Base-by-base conservation (phyloP, 2,329 filamentous ascomycete genomes). In the Botrytis pseudocinerea region DNA sequence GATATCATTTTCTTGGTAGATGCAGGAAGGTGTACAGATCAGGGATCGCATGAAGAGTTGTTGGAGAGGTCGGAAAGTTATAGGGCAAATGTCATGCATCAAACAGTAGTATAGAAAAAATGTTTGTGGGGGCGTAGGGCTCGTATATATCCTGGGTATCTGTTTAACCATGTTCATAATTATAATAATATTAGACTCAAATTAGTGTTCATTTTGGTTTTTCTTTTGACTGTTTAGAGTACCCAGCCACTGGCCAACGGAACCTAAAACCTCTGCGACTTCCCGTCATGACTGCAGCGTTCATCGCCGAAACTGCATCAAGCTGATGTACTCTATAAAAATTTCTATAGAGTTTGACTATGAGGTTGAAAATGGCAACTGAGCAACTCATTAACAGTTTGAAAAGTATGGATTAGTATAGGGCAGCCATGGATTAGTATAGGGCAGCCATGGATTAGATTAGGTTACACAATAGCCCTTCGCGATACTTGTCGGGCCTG, bases 1-100 rank as follows among this genome's bases (percentile, higher is more conserved):
- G 86, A 89, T 79, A 81, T 85, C n/a, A 90, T 90, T 74, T 86
- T 88, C 74, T 83, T 90, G 62, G 83, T 89, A 61, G 86, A 89
- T 75, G 85, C 83, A 14, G 87, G 88, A 1, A 82, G 80, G 70
- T 82, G 87, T 62, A 84, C 88, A 20, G 87, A 88, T 74, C 81
- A 81, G 71, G 87, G 87, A 3, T 83, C 83, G 38, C 88, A 89
- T 77, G 83, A 86, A 73, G 87, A 89, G 77, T 79, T 89, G 70
- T 82, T 89, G 74, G 84, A 85, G 74, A 81, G 85, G 46, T 84
- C 82, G 73, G 84, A 86, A 77, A 85, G 82, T 70, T 87, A 87
- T 76, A 82, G 85, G 42, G 82, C 82, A 18, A 87, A 85, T 78
- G 85, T 84, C 35, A 51, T 65, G 64, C 65, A 73, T 62, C 73